Conservation (phyloP, 1,139 yeast genomes). For the Sugiyamaella japonica region DNA sequence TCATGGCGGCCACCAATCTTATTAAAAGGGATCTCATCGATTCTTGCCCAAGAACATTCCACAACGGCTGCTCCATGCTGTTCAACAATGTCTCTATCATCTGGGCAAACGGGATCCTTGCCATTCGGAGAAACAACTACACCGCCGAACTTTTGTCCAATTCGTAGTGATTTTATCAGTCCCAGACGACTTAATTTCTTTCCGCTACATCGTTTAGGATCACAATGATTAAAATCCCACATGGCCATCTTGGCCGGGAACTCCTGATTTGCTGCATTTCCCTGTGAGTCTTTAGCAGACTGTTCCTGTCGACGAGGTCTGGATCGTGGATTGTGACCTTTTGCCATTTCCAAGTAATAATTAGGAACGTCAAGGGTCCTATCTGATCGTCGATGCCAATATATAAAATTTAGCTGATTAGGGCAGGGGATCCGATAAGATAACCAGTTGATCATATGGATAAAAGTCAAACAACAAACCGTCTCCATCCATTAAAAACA, state of each 20-base stretch:
- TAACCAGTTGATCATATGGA: too few relatives aligned
- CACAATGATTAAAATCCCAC: constrained; percentile 91
- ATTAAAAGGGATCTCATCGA: constrained; percentile 91
- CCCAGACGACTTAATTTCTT: constrained; percentile 91
- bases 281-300: constrained; percentile 8
- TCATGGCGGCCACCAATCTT: constrained; percentile 92
- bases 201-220: constrained; percentile 96
- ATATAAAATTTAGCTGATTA: too few relatives aligned
- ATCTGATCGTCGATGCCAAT: too few relatives aligned
- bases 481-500: too few relatives aligned
- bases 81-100: constrained; percentile 77
- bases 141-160: constrained; percentile 92
- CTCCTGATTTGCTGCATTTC: constrained; percentile 16
- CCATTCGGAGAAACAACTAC: constrained; percentile 94
- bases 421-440: too few relatives aligned
- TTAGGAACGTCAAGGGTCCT: neutral
- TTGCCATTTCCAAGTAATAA: constrained; percentile 2
- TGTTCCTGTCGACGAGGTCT: constrained; percentile 11
- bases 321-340: constrained; percentile 5
- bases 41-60: constrained; percentile 97
- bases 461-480: too few relatives aligned
- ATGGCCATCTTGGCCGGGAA: constrained; percentile 46
- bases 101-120: constrained; percentile 84
- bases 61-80: constrained; percentile 90
- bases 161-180: constrained; percentile 67